These are phyloP conservation scores for Hypericum perforatum DNA, from an alignment of 345 rosid genomes.

Conservation along the genomic window DNA sequence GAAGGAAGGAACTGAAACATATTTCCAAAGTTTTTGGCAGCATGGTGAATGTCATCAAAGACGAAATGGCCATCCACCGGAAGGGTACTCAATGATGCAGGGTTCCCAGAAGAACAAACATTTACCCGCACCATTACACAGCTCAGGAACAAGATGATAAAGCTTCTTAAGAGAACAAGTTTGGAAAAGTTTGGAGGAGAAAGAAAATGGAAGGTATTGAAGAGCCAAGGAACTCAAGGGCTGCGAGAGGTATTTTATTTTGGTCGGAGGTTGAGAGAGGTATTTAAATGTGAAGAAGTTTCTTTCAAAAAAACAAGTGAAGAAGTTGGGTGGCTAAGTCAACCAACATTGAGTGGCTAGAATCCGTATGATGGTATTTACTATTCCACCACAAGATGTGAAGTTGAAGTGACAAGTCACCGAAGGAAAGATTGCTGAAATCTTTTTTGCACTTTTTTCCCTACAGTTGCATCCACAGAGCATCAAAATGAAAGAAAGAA, in stretches of 20 bases:
- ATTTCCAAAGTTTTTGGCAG: slow-evolving; percentile 80
- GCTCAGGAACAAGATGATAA: slow-evolving; percentile 48
- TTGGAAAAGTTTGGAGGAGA: slow-evolving; percentile 18
- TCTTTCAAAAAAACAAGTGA: too few species aligned
- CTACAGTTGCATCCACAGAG: slow-evolving; percentile 60
- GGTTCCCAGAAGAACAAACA: slow-evolving; percentile 54
- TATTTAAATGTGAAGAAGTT: slow-evolving; percentile 49
- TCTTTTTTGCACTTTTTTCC: slow-evolving; percentile 62
- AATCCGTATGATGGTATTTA: slow-evolving; percentile 44
- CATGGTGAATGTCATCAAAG: slow-evolving; percentile 55
- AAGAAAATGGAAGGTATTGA: slow-evolving; percentile 23
- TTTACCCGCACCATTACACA: slow-evolving; percentile 48
- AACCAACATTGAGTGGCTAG: slow-evolving; percentile 40
- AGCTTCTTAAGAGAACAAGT: slow-evolving; percentile 41
- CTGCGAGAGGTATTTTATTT: too few species aligned
- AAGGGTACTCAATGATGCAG: slow-evolving; percentile 49
- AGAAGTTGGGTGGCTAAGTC: slow-evolving; percentile 45
- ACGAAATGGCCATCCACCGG: slow-evolving; percentile 63
- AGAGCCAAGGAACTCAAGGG: slow-evolving; percentile 30
- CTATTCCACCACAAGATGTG: slow-evolving; percentile 37
- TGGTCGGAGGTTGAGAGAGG: too few species aligned
- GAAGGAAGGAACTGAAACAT: slow-evolving; percentile 51
- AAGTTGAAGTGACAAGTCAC: slow-evolving; percentile 54
- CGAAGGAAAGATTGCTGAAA: slow-evolving; percentile 66
- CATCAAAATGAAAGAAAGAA: too few species aligned